Base-by-base conservation (phyloP, 108 stramenopile genomes). In the Conticribra weissflogii region DNA sequence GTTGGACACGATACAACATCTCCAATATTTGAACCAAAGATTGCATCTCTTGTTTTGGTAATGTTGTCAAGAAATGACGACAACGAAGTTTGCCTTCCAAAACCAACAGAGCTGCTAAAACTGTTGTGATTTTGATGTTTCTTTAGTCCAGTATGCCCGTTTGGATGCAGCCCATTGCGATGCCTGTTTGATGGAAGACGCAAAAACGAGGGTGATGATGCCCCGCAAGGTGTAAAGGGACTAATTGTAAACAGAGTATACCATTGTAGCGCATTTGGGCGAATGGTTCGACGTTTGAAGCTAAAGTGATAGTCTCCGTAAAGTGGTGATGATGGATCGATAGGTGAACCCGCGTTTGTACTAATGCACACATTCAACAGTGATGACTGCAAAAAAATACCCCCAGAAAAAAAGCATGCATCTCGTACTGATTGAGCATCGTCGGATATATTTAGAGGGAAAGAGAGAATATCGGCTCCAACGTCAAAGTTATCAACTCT, bases 221-320 rank as follows among this genome's bases (percentile, higher is more conserved):
- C 30, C 24, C 69, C 74, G 12, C 62, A 33, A n/a, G 79, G 88
- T 36, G 89, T 81, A 3, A 88, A 69, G 16, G 89, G 88, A 17
- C 89, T 90, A 36, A 90, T 15, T 23, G 77, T 81, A 58, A 89
- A 93, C 12, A 93, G 46, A 24, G 68, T 80, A 31, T 87, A 83
- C 86, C 83, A 89, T 56, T 93, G 92, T 1, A 93, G 56, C 15
- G 87, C 89, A 79, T 93, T 93, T 28, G 86, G 85, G 32, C 82
- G 78, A 3, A 89, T 65, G 7, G 83, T 79, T 45, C 84, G 78
- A 25, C 79, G 82, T 58, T 78, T 81, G 53, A 62, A 86, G 15
- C 80, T 74, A 58, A 85, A 79, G 31, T 81, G 83, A 34, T 45
- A 28, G 57, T 85, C 87, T 9, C 64, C 36, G 27, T 66, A 55